These are phyloP conservation scores for Pseudogymnoascus destructans DNA, from an alignment of 2,329 filamentous ascomycete species.

Conservation along the genomic window DNA sequence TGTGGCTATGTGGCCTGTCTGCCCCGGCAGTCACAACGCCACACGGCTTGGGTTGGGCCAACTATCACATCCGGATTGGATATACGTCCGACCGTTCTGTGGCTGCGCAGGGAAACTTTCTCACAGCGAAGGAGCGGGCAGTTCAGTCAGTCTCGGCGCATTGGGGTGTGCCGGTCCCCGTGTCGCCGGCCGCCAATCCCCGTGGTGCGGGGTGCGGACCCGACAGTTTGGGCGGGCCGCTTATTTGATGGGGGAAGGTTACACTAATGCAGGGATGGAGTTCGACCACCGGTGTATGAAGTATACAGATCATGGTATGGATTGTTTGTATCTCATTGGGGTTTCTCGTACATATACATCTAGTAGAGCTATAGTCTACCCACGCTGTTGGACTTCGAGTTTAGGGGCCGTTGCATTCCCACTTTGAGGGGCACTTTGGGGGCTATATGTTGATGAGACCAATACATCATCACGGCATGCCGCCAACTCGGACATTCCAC, in stretches of 20 bases:
- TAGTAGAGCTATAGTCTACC: neutral
- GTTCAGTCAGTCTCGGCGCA: conserved; percentile 6
- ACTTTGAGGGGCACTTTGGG: neutral
- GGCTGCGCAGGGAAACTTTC: neutral
- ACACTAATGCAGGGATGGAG: neutral
- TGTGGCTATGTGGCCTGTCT: neutral
- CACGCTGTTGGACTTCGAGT: neutral
- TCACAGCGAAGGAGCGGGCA: neutral
- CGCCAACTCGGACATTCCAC: neutral
- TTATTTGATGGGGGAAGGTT: neutral
- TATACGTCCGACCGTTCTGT: neutral
- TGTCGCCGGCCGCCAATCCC: conserved; percentile 5
- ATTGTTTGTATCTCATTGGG: neutral
- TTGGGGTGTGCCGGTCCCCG: neutral
- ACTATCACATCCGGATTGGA: neutral
- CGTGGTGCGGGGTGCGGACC: neutral
- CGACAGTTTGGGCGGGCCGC: neutral
- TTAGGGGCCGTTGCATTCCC: neutral
- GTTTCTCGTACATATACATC: neutral
- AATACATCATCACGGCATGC: neutral
- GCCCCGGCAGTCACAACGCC: neutral
- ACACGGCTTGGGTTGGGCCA: neutral
- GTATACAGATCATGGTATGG: neutral
- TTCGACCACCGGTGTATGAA: neutral
- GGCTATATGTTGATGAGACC: neutral